Percentiles rank a stretch among this genome's conserved stretches.
phyloP scores from a whole-genome alignment of 2,329 filamentous ascomycete genomes.

The Boeremia exigua region DNA sequence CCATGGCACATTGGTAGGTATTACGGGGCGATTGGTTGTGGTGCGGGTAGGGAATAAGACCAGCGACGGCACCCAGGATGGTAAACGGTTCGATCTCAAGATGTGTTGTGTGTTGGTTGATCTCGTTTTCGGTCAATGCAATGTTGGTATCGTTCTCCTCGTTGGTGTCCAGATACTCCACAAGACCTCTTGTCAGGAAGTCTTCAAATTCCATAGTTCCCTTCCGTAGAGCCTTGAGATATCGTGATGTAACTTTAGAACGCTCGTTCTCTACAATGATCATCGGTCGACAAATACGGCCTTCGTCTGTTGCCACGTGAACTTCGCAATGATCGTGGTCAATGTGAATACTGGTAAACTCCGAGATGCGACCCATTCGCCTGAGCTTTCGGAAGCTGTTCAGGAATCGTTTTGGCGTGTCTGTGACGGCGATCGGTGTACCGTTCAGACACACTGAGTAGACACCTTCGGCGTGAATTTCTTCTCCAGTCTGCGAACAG shows the following conservation, averaged over 20 bases:
- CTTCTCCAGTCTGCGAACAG: constrained; percentile 78
- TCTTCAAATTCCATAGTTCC: constrained; percentile 92
- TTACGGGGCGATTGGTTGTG: constrained; percentile 99
- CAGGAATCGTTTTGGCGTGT: constrained; percentile 85
- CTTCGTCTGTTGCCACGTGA: constrained; percentile 96
- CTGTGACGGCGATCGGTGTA: constrained; percentile 86
- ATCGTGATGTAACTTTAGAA: constrained; percentile 78
- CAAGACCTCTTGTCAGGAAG: constrained; percentile 85
- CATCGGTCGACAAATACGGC: constrained; percentile 91
- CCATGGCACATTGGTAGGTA: constrained; percentile 99
- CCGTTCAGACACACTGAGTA: constrained; percentile 96
- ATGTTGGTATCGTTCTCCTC: constrained; percentile 98
- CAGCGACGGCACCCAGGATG: constrained; percentile 91
- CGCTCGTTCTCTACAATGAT: constrained; percentile 92
- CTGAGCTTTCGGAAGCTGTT: constrained; percentile 84
- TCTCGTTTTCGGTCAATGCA: constrained; percentile 84
- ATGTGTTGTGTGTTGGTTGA: constrained; percentile 85
- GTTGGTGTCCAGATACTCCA: constrained; percentile 97
- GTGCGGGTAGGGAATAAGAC: constrained; percentile 95
- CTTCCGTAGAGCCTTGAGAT: constrained; percentile 80
- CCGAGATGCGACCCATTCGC: constrained; percentile 88
- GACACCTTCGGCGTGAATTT: constrained; percentile 82
- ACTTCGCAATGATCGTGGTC: constrained; percentile 92
- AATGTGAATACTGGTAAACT: constrained; percentile 95
- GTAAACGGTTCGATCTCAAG: constrained; percentile 98